These are phyloP conservation scores for Solanum chilense DNA, from an alignment of 257 asterid genomes.

Conservation along the genomic window DNA sequence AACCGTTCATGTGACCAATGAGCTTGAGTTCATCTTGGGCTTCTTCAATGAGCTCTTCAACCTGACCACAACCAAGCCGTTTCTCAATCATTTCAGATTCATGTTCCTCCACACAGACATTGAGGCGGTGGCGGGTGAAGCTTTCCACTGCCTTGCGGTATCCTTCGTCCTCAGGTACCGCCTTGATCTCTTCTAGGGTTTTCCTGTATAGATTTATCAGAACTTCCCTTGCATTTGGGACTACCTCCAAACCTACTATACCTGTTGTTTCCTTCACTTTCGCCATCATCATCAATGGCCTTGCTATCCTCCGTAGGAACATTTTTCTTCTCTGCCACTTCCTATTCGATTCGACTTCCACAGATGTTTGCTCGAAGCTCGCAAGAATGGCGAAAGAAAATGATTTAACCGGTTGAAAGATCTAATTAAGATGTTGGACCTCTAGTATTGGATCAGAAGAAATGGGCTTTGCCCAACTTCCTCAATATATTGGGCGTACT, in stretches of 20 bases:
- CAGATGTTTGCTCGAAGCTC: background rate
- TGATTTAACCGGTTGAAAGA: background rate
- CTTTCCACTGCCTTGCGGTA: slow-evolving; percentile 92
- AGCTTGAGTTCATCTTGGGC: slow-evolving; percentile 92
- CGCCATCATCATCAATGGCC: slow-evolving; percentile 89
- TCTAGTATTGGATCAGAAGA: background rate
- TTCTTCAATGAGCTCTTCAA: slow-evolving; percentile 89
- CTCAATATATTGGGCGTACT: background rate
- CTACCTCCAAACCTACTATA: slow-evolving; percentile 91
- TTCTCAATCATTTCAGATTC: slow-evolving; percentile 87
- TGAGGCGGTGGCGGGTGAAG: slow-evolving; percentile 81
- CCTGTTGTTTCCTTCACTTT: slow-evolving; percentile 92
- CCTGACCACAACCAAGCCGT: slow-evolving; percentile 83
- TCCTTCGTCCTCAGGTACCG: slow-evolving; percentile 82
- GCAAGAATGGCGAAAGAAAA: background rate
- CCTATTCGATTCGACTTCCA: background rate
- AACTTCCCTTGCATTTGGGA: slow-evolving; percentile 86
- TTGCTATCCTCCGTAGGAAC: slow-evolving; percentile 74
- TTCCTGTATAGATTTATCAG: slow-evolving; percentile 60
- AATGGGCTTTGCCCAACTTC: background rate
- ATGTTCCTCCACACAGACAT: slow-evolving; percentile 78
- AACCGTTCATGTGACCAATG: slow-evolving; percentile 71
- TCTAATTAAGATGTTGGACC: background rate
- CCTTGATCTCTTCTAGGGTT: slow-evolving; percentile 53
- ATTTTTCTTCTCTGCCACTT: slow-evolving; percentile 11